Base-by-base conservation (phyloP, 768 basidiomycete genomes). In the Vararia minispora region DNA sequence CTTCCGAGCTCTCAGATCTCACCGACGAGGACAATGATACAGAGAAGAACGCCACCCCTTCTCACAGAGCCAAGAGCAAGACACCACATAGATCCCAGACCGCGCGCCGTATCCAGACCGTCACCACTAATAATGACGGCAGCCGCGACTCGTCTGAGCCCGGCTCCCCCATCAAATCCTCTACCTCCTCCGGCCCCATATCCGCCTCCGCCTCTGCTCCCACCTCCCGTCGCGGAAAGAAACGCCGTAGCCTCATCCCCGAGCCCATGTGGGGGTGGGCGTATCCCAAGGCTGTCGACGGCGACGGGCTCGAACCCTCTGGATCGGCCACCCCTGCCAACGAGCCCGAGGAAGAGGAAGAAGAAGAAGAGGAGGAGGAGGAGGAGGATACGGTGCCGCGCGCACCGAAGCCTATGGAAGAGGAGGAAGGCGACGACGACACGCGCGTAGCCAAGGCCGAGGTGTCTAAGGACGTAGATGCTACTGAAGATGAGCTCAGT, bases 181-280 rank as follows among this genome's bases (percentile, higher is more conserved):
- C n/a, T n/a, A n/a, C n/a, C n/a, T n/a, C n/a, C n/a, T n/a, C n/a
- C n/a, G n/a, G n/a, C n/a, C n/a, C n/a, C n/a, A n/a, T n/a, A n/a
- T n/a, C n/a, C n/a, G n/a, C n/a, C n/a, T n/a, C n/a, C n/a, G 34
- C 28, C 39, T 18, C 12, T 26, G 23, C 43, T 47, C 35, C 41
- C 32, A 35, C 18, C 42, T 32, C 24, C 37, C 41, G 31, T 39
- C 45, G 47, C 39, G 37, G 43, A 37, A 69, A 63, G 55, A 73
- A 74, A 51, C 69, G 76, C 36, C 72, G 77, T 49, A 79, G 77
- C 39, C 66, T 85, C 43, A 76, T 84, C 1, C 82, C 85, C 21
- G 76, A 76, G 25, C 74, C 74, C 38, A 88, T 87, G 82, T 88
- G 85, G 86, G 83, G 72, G 18, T 89, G 86, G 85, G 83, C 76